phyloP scores from a whole-genome alignment of 2,329 filamentous ascomycete genomes.

The Penicillium sp. region DNA sequence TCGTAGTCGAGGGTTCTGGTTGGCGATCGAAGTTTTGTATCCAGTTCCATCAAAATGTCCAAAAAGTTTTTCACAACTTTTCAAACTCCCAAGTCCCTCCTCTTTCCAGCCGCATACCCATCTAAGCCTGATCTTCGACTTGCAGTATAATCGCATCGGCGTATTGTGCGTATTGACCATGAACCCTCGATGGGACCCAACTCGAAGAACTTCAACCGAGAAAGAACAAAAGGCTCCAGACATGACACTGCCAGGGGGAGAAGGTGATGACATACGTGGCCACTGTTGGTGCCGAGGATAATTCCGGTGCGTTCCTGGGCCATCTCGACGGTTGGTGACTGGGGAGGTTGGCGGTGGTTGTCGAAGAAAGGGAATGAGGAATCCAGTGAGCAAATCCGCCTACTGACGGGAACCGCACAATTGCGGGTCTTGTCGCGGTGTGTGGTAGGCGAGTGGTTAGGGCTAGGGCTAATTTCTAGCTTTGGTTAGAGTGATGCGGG shows the following conservation, averaged over 20 bases:
- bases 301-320: constrained; percentile 52
- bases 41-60: constrained; percentile 2
- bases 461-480: constrained; percentile 33
- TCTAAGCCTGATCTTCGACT: neutral
- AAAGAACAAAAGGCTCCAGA: constrained; percentile 14
- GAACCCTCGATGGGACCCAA: constrained; percentile 14
- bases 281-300: constrained; percentile 60
- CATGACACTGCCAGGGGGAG: constrained; percentile 9
- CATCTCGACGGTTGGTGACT: constrained; percentile 44
- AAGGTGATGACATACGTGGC: constrained; percentile 56
- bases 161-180: neutral
- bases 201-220: constrained; percentile 14
- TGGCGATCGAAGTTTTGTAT: neutral
- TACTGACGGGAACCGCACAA: constrained; percentile 26
- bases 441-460: constrained; percentile 38
- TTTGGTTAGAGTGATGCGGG: constrained; percentile 18
- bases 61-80: constrained; percentile 5
- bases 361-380: constrained; percentile 29
- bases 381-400: constrained; percentile 23
- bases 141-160: neutral
- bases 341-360: constrained; percentile 36
- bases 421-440: constrained; percentile 31
- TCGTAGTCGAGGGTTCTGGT: constrained; percentile 2
- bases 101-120: neutral
- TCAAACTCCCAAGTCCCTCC: neutral